Base-by-base conservation (phyloP, 2,329 filamentous ascomycete genomes). In the Monilinia laxa region DNA sequence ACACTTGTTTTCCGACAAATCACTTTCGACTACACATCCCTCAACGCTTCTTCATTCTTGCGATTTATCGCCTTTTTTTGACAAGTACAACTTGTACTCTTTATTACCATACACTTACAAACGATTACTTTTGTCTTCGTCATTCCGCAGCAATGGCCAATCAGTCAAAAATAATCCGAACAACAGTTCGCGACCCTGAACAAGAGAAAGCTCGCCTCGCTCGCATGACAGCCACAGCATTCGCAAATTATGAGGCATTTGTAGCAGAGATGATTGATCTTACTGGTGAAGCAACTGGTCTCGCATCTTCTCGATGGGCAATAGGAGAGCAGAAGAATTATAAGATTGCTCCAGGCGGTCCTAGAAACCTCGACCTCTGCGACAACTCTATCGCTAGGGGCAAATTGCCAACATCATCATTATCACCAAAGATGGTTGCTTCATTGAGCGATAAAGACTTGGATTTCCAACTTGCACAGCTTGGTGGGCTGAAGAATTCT, bases 341-440 rank as follows among this genome's bases (percentile, higher is more conserved):
- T 23, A 35, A 62, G n/a, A 42, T 62, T 47, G 35, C n/a, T 25
- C 58, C 58, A 40, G 58, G 58, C 9, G 58, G 58, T 25, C 58
- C 58, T 11, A 62, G 20, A 12, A 62, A 62, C 38, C 58, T 62
- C n/a, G 58, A 62, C n/a, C 20, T 62, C 20, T 47, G 51, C 25
- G 47, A 62, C 9, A 62, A 62, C n/a, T 62, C 58, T 38, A 23
- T 62, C 5, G 51, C 45, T 40, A 62, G 58, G n/a, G 2, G 51
- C 20, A 62, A 11, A 49, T 20, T n/a, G 6, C 20, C 45, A 42
- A 16, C 28, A 38, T 42, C 42, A 49, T 49, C 42, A 49, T 12
- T 25, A 49, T 23, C 45, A 60, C 14, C 45, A 25, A 51, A 51
- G n/a, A 62, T 62, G 31, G 25, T 11, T 23, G 9, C 28, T 2